Conservation (phyloP, 2,329 filamentous ascomycete species). For the Diaporthe amygdali region DNA sequence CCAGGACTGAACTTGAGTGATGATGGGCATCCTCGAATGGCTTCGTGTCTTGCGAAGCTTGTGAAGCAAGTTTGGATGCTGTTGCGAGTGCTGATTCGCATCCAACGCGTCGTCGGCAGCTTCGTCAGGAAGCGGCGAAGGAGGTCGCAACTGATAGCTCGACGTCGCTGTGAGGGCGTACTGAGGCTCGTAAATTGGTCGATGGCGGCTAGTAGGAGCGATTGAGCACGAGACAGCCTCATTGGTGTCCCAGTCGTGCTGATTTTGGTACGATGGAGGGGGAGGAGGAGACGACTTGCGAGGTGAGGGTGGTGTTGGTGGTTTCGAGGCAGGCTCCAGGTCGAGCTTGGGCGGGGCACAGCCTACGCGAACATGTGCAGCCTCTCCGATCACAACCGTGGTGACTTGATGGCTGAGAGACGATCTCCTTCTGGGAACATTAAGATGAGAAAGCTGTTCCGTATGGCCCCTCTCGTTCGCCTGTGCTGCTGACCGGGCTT, state of each 20-base stretch:
- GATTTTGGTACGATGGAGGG: not conserved
- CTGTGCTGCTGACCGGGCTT: not conserved
- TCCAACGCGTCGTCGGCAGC: not conserved
- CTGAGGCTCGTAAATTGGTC: not conserved
- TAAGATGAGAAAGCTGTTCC: not conserved
- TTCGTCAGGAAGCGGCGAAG: slow-evolving; percentile 4
- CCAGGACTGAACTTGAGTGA: slow-evolving; percentile 25
- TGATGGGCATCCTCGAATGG: slow-evolving; percentile 11
- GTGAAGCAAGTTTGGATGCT: not conserved
- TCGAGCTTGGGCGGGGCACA: not conserved
- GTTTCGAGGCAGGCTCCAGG: not conserved
- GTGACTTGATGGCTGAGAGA: slow-evolving; percentile 26
- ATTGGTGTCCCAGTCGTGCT: not conserved
- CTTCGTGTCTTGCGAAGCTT: slow-evolving; percentile 22
- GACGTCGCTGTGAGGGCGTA: not conserved
- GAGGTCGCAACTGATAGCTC: slow-evolving; percentile 12
- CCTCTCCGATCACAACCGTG: not conserved
- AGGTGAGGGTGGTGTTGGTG: not conserved
- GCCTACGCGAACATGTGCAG: not conserved
- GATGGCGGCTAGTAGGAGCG: not conserved
- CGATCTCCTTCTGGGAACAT: slow-evolving; percentile 24
- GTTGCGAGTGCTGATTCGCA: not conserved
- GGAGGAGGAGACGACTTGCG: not conserved
- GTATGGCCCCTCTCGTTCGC: not conserved
- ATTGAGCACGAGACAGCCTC: slow-evolving; percentile 9